These are phyloP conservation scores for Isochrysis galbana DNA, from an alignment of 78 protist genomes.

Conservation along the genomic window DNA sequence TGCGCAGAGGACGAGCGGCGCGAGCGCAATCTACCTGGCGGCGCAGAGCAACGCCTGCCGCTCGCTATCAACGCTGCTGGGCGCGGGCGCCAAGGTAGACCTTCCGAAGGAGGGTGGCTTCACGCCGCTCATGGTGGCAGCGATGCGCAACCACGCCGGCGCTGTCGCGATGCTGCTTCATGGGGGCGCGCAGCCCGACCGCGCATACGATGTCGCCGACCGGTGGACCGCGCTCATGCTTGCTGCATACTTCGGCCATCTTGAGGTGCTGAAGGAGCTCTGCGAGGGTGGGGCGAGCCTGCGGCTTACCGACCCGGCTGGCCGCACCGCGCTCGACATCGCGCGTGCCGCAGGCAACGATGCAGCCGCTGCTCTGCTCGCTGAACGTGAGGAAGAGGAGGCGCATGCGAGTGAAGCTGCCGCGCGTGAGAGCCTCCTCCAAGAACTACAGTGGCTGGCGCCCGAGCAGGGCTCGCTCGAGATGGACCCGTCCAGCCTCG, in stretches of 20 bases:
- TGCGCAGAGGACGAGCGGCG: neutral
- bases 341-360: neutral
- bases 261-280: neutral
- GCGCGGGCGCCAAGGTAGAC: neutral
- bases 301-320: neutral
- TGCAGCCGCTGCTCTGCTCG: neutral
- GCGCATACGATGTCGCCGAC: neutral
- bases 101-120: slow-evolving; percentile 5
- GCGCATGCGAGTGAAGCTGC: neutral
- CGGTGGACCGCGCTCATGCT: neutral
- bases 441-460: neutral
- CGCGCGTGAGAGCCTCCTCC: neutral
- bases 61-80: neutral
- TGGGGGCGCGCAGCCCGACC: neutral
- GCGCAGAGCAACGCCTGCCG: neutral
- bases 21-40: neutral
- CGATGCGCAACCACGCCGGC: neutral
- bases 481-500: neutral
- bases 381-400: neutral
- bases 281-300: neutral
- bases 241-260: neutral
- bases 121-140: neutral
- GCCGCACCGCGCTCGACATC: neutral
- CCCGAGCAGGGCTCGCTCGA: neutral
- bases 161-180: neutral